Base-by-base conservation (phyloP, 2,329 filamentous ascomycete species). In the Penicillium sp. region DNA sequence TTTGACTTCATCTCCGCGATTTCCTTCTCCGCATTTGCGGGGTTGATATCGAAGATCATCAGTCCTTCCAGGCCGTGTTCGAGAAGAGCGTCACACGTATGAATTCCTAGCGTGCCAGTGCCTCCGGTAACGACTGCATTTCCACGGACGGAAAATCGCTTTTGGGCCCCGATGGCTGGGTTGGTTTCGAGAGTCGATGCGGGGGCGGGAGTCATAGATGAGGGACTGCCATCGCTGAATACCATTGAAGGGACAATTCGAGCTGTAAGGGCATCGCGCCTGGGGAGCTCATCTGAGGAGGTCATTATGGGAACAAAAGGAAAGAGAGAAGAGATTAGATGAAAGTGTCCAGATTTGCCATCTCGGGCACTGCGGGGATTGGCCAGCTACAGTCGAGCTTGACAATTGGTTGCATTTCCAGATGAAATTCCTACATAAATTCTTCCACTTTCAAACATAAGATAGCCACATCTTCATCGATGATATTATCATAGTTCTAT, bases 31-130 rank as follows among this genome's bases (percentile, higher is more conserved):
- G 55, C 47, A 28, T 54, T 60, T 2, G 71, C 66, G 2, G 66
- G 56, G 51, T 73, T 65, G 15, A 81, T 55, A 55, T 85, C 82
- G 55, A 82, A 75, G 17, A 85, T 69, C 28, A 70, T 71, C 8
- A 84, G 64, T 2, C 75, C 76, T 0, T 65, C 56, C 2, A 78
- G 65, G 6, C 82, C 82, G 52, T 85, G 82, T 59, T 85, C 80
- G 25, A 85, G 77, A 13, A 86, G 70, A 1, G 81, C 81, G 32
- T 71, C 65, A 1, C 74, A 74, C 17, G 74, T 71, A 38, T 70
- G 68, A 6, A 80, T 67, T 5, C 77, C 80, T 0, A 84, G 66
- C 8, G 74, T 78, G 3, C 82, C 82, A 10, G 78, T 74, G 20
- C 81, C 82, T 12, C 82, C 82, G 0, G 82, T 84, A 9, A 85